A percentile compares a stretch with the other conserved stretches of the same genome.
phyloP scores from a whole-genome alignment of 495 filamentous ascomycete species.

The Chaetomium fimeti region DNA sequence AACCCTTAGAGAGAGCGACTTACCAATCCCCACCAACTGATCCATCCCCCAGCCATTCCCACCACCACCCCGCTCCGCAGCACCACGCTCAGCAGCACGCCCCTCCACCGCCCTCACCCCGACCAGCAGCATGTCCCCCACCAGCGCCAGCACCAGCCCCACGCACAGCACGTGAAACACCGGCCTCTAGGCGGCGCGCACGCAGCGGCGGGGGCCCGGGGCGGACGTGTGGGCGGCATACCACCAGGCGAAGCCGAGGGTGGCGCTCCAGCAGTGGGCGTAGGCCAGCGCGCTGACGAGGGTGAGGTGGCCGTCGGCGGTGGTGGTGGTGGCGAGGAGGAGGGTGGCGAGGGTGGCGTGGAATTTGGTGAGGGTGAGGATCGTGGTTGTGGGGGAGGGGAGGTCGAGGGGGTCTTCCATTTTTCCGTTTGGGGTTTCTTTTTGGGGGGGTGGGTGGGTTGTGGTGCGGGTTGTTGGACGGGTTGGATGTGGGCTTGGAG shows the following conservation, averaged over 20 bases:
- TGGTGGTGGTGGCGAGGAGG: neutral
- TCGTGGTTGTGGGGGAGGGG: neutral
- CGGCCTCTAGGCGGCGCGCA: constrained; percentile 13
- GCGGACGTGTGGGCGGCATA: neutral
- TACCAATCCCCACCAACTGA: neutral
- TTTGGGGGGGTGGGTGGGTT: neutral
- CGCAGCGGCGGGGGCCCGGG: neutral
- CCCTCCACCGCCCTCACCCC: neutral
- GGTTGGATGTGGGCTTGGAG: too few species aligned
- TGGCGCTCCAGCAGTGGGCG: constrained; percentile 15
- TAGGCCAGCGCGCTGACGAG: neutral
- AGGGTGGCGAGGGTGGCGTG: constrained; percentile 9
- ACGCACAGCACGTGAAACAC: constrained; percentile 12
- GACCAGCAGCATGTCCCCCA: neutral
- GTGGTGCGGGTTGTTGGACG: neutral
- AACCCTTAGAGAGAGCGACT: neutral
- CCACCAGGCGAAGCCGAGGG: constrained; percentile 17
- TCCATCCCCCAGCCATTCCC: neutral
- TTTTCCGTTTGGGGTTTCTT: neutral
- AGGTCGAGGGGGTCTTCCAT: neutral
- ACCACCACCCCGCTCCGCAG: neutral
- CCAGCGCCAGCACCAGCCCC: neutral
- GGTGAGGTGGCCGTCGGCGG: neutral
- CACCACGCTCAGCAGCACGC: neutral
- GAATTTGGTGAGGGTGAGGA: constrained; percentile 6